A percentile compares a stretch with the other conserved stretches of the same genome.
Evolutionary conservation across 768 basidiomycete genomes (phyloP).

Genomic region (Tricholoma sp.): DNA sequence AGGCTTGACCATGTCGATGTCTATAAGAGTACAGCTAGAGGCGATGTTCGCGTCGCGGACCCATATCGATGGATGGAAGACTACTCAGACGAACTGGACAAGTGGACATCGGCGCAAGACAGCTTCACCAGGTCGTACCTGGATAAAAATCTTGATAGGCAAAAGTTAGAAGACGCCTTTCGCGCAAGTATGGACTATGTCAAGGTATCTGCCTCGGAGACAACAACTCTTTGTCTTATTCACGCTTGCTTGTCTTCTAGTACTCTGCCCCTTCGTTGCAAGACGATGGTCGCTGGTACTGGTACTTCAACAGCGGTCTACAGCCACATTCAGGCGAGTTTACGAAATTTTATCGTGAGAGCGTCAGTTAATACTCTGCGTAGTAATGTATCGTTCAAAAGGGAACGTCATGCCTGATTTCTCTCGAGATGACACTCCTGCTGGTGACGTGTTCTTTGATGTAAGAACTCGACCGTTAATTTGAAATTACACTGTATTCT

Average conservation of each 20-base stretch:
- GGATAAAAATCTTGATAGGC: conserved; percentile 56
- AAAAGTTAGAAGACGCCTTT: conserved; percentile 56
- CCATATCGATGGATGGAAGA: conserved; percentile 77
- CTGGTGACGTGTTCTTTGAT: conserved; percentile 77
- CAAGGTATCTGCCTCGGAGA: conserved; percentile 25
- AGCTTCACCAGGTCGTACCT: conserved; percentile 54
- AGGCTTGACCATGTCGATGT: conserved; percentile 63
- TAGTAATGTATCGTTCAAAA: conserved; percentile 61
- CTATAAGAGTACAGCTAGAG: conserved; percentile 62
- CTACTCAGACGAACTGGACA: conserved; percentile 55
- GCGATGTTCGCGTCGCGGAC: conserved; percentile 58
- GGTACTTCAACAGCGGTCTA: conserved; percentile 75
- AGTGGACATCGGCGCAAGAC: conserved; percentile 61
- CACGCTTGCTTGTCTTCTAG: conserved; percentile 25
- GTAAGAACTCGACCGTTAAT: conserved; percentile 29
- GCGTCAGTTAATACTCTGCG: not conserved
- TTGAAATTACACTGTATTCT: not conserved
- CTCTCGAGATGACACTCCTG: conserved; percentile 34
- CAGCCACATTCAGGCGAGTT: conserved; percentile 56
- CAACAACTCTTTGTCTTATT: not conserved
- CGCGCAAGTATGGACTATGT: conserved; percentile 37
- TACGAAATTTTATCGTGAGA: conserved; percentile 10
- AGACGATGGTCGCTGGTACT: conserved; percentile 73
- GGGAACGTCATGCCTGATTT: conserved; percentile 50
- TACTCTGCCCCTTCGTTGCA: conserved; percentile 59